phyloP scores from a whole-genome alignment of 208 protist genomes.

The Trypanosoma conorhini region DNA sequence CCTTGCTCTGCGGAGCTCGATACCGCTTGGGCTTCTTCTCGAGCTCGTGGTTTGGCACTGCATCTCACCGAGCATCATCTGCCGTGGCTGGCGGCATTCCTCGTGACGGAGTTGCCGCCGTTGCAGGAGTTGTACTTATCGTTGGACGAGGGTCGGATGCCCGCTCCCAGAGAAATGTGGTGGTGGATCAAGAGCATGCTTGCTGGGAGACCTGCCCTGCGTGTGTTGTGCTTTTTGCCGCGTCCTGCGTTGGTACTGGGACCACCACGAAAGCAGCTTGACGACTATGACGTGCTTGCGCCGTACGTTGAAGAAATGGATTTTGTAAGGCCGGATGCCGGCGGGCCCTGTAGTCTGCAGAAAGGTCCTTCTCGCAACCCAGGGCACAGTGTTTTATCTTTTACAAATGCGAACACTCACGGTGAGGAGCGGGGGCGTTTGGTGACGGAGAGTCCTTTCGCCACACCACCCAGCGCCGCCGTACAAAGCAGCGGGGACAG shows the following conservation, averaged over 20 bases:
- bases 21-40: constrained; percentile 10
- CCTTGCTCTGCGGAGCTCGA: not conserved
- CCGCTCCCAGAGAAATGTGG: constrained; percentile 31
- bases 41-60: constrained; percentile 33
- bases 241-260: not conserved
- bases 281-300: constrained; percentile 6
- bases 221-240: constrained; percentile 13
- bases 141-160: constrained; percentile 34
- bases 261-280: constrained; percentile 4
- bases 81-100: constrained; percentile 46
- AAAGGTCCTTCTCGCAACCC: not conserved
- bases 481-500: not conserved
- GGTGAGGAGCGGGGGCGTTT: not conserved
- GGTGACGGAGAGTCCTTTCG: not conserved
- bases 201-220: not conserved
- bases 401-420: not conserved
- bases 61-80: constrained; percentile 60
- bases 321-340: not conserved
- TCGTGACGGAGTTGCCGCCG: constrained; percentile 33
- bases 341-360: not conserved
- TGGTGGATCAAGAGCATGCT: constrained; percentile 43
- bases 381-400: not conserved
- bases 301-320: constrained; percentile 15
- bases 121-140: constrained; percentile 48
- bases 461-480: not conserved